Percentiles rank a stretch among this genome's conserved stretches.
Evolutionary conservation across 208 protist genomes (phyloP).

Genomic region (Wallacemonas sp.): DNA sequence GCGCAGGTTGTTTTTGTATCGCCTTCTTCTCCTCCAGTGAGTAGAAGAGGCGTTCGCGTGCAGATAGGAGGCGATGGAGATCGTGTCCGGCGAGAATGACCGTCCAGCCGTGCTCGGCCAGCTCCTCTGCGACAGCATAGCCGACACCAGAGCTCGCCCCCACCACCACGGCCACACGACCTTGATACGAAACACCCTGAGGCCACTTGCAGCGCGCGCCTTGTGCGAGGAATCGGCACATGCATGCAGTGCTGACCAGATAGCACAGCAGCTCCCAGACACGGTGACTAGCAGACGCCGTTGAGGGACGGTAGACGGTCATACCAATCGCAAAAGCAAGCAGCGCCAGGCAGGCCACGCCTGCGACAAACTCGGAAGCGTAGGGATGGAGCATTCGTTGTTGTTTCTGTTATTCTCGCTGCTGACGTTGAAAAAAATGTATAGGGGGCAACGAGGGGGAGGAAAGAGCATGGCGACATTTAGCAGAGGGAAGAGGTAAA

Average conservation of each 20-base stretch:
- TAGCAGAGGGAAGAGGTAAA: too few relatives aligned
- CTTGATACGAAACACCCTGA: slow-evolving; percentile 43
- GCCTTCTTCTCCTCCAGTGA: slow-evolving; percentile 29
- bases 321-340: slow-evolving; percentile 13
- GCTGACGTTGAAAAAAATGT: too few relatives aligned
- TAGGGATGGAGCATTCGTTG: slow-evolving; percentile 65
- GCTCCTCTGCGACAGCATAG: slow-evolving; percentile 66
- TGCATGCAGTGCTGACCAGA: slow-evolving; percentile 31
- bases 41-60: slow-evolving; percentile 33
- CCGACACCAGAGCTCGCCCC: slow-evolving; percentile 81
- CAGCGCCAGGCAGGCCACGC: slow-evolving; percentile 9
- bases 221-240: slow-evolving; percentile 45
- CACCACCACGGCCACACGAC: slow-evolving; percentile 74
- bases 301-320: neutral
- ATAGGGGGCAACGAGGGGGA: too few relatives aligned
- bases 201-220: slow-evolving; percentile 71
- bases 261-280: slow-evolving; percentile 15
- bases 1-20: neutral
- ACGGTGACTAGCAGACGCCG: neutral
- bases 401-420: slow-evolving; percentile 6
- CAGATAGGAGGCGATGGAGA: slow-evolving; percentile 48
- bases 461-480: too few relatives aligned
- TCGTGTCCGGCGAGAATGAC: slow-evolving; percentile 74
- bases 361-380: slow-evolving; percentile 55
- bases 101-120: slow-evolving; percentile 73